Conservation (phyloP, 495 filamentous ascomycete species). For the Aspergillus affinis region DNA sequence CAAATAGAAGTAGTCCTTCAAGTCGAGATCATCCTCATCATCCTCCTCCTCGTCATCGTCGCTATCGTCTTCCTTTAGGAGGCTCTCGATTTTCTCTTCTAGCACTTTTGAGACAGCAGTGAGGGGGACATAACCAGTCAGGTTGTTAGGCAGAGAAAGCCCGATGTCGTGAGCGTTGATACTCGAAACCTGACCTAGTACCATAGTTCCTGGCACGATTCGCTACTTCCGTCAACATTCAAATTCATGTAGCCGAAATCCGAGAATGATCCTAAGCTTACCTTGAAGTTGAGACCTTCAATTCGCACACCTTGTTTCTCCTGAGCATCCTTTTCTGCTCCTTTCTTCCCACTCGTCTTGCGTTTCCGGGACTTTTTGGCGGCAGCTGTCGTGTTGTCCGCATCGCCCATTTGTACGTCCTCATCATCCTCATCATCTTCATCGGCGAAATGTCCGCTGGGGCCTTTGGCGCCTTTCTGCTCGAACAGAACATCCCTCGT, state of each 20-base stretch:
- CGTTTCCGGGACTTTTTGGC: slow-evolving; percentile 53
- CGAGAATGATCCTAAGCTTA: slow-evolving; percentile 32
- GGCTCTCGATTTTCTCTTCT: slow-evolving; percentile 63
- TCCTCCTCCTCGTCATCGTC: slow-evolving; percentile 55
- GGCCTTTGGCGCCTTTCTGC: slow-evolving; percentile 60
- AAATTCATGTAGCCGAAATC: not conserved
- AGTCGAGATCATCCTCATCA: slow-evolving; percentile 61
- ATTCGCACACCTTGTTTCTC: slow-evolving; percentile 65
- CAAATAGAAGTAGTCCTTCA: slow-evolving; percentile 70
- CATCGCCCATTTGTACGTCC: slow-evolving; percentile 49
- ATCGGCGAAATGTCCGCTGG: slow-evolving; percentile 39
- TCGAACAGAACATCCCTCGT: slow-evolving; percentile 92
- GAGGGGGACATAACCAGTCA: slow-evolving; percentile 84
- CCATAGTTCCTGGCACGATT: slow-evolving; percentile 75
- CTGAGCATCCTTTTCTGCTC: slow-evolving; percentile 38
- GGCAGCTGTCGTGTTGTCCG: slow-evolving; percentile 24
- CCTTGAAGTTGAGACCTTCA: slow-evolving; percentile 89
- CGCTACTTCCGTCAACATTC: slow-evolving; percentile 57
- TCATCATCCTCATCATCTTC: slow-evolving; percentile 47
- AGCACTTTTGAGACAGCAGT: slow-evolving; percentile 81
- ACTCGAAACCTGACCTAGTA: slow-evolving; percentile 81
- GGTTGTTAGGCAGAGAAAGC: slow-evolving; percentile 85
- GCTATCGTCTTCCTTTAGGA: slow-evolving; percentile 58
- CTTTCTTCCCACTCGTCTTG: slow-evolving; percentile 52
- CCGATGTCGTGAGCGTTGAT: slow-evolving; percentile 77